Percentiles rank a stretch among this genome's conserved stretches.
phyloP scores from a whole-genome alignment of 768 basidiomycete genomes.

The Clavulina sp. region DNA sequence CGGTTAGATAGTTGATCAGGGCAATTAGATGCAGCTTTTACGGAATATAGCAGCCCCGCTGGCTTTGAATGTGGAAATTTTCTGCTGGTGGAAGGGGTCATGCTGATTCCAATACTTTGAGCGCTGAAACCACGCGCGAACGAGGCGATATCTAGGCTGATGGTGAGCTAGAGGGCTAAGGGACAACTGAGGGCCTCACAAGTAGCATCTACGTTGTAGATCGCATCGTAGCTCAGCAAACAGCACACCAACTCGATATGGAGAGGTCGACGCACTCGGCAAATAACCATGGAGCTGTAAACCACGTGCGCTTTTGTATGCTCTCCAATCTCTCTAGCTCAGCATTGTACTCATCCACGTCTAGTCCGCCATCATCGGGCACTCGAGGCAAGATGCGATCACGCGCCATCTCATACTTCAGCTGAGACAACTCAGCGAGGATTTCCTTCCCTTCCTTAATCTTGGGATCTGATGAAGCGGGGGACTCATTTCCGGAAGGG shows the following conservation, averaged over 20 bases:
- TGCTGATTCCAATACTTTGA: slow-evolving; percentile 53
- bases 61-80: slow-evolving; percentile 63
- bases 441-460: slow-evolving; percentile 55
- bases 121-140: slow-evolving; percentile 53
- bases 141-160: slow-evolving; percentile 52
- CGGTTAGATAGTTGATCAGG: not conserved
- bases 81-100: slow-evolving; percentile 74
- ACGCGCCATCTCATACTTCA: slow-evolving; percentile 82
- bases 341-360: slow-evolving; percentile 54
- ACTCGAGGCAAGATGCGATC: slow-evolving; percentile 49
- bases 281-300: slow-evolving; percentile 86
- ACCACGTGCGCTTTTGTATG: slow-evolving; percentile 55
- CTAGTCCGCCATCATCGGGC: slow-evolving; percentile 53
- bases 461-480: slow-evolving; percentile 12
- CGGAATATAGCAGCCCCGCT: slow-evolving; percentile 64
- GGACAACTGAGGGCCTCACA: slow-evolving; percentile 28
- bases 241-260: not conserved
- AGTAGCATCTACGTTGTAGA: slow-evolving; percentile 37
- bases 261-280: slow-evolving; percentile 50
- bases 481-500: slow-evolving; percentile 22
- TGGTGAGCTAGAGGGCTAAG: not conserved
- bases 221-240: not conserved
- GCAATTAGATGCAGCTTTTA: slow-evolving; percentile 22
- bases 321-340: slow-evolving; percentile 39
- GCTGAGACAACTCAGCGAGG: slow-evolving; percentile 50